Conservation (phyloP, 2,329 filamentous ascomycete genomes). For the Cordyceps javanica region DNA sequence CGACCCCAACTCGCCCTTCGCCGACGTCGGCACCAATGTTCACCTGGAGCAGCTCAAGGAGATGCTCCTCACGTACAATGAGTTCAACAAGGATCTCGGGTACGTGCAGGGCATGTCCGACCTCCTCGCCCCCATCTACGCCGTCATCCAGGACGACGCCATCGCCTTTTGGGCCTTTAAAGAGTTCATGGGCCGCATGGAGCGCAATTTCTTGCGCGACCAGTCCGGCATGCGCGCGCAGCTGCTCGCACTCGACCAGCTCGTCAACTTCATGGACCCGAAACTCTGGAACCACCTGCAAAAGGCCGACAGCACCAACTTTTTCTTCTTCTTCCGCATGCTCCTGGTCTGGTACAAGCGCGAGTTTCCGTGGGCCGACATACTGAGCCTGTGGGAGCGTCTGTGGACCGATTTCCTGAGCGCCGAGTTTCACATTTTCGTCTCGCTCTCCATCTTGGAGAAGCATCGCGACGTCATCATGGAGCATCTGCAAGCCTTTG, state of each 20-base stretch:
- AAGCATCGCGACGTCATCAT: constrained; percentile 97
- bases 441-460: constrained; percentile 89
- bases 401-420: constrained; percentile 91
- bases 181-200: constrained; percentile 96
- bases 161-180: constrained; percentile 96
- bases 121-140: constrained; percentile 90
- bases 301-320: constrained; percentile 90
- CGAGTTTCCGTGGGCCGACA: constrained; percentile 85
- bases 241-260: constrained; percentile 82
- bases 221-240: constrained; percentile 95
- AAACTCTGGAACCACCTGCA: constrained; percentile 87
- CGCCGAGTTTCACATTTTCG: constrained; percentile 88
- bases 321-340: constrained; percentile 99
- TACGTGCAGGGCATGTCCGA: constrained; percentile 99
- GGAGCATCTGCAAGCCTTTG: constrained; percentile 87
- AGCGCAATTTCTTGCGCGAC: constrained; percentile 90
- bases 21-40: constrained; percentile 87
- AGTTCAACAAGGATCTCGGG: constrained; percentile 90
- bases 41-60: constrained; percentile 99
- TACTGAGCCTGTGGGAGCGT: constrained; percentile 83
- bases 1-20: constrained; percentile 91
- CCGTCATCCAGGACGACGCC: constrained; percentile 94
- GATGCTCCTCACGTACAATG: constrained; percentile 97
- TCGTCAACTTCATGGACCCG: constrained; percentile 95
- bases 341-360: constrained; percentile 98